Evolutionary conservation across 176 grass and related monocot species (phyloP), one percentile per base, ranked within the genome.

Genomic region (Tillandsia fasciculata): DNA sequence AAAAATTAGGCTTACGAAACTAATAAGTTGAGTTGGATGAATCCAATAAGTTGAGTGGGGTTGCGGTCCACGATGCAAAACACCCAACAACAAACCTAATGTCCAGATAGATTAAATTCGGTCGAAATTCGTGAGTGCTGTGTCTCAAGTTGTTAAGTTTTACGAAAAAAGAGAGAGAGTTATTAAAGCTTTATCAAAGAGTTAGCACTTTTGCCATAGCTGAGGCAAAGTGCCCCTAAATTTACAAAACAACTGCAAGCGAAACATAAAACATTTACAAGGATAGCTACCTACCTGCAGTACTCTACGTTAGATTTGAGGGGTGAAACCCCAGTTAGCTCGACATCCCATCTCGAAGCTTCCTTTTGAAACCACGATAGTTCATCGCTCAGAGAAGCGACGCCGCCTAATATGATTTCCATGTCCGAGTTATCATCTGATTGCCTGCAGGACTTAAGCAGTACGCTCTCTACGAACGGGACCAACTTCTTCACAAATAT

Each of bases 361-460:
- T 91, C 91, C 5, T 74, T 91, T 52, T 76, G 83, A 82, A 96
- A 91, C 87, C 91, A 91, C 33, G 82, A 85, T 8, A 92, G 76
- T 74, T 96, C 87, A 80, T 91, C 85, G 42, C 71, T 88, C 12
- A 96, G 29, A 76, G 80, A 79, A 71, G 84, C 74, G 53, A 88
- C 22, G 23, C 85, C 91, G 57, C 85, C 77, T 63, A 96, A 81
- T 23, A 96, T 79, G 71, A 81, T 72, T 72, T 96, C 93, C 81
- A 92, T 85, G 67, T 92, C 89, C 0, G 68, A 83, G 65, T 51
- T 75, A 72, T 76, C 67, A n/a, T 96, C 86, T 54, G 68, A 73
- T 52, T 92, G 51, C 59, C 83, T 83, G 59, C 86, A 87, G 54
- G 76, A 86, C 76, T 96, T 92, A 49, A 96, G 76, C 24, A 96